Conservation (phyloP, 768 basidiomycete species). For the Suillus alpinus region DNA sequence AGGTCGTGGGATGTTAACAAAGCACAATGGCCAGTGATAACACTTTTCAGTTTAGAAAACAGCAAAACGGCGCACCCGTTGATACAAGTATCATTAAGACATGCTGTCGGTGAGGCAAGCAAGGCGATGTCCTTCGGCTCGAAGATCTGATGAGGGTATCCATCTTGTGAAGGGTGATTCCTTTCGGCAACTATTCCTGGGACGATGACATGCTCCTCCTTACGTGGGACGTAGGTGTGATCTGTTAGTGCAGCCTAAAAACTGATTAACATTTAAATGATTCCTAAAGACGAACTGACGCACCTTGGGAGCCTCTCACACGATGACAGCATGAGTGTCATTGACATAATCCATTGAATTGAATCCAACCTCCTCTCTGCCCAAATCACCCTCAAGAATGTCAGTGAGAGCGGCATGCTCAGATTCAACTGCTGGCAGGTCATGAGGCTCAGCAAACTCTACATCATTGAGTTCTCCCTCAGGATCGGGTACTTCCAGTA, state of each 20-base stretch:
- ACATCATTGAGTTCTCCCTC: not conserved
- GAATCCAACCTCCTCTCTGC: not conserved
- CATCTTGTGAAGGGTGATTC: not conserved
- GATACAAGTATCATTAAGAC: slow-evolving; percentile 9
- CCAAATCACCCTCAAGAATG: slow-evolving; percentile 3
- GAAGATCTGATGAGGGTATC: slow-evolving; percentile 4
- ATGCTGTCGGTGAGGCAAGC: slow-evolving; percentile 1
- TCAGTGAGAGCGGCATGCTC: slow-evolving; percentile 3
- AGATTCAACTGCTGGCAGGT: not conserved
- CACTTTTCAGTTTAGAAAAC: not conserved
- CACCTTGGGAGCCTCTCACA: slow-evolving; percentile 4
- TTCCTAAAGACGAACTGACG: not conserved
- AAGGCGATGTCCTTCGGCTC: slow-evolving; percentile 3
- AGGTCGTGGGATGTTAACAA: slow-evolving; percentile 13
- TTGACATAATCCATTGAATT: not conserved
- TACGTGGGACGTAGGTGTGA: not conserved
- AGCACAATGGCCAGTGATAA: not conserved
- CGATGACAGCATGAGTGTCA: not conserved
- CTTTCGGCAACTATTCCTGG: not conserved
- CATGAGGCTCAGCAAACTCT: not conserved
- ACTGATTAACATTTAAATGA: not conserved
- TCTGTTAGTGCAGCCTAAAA: not conserved
- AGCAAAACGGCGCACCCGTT: slow-evolving; percentile 10
- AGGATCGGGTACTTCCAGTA: not conserved
- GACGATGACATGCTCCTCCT: not conserved